Evolutionary conservation across 768 basidiomycete genomes (phyloP), one percentile per base, ranked within the genome.

Genomic region (Hericium coralloides): DNA sequence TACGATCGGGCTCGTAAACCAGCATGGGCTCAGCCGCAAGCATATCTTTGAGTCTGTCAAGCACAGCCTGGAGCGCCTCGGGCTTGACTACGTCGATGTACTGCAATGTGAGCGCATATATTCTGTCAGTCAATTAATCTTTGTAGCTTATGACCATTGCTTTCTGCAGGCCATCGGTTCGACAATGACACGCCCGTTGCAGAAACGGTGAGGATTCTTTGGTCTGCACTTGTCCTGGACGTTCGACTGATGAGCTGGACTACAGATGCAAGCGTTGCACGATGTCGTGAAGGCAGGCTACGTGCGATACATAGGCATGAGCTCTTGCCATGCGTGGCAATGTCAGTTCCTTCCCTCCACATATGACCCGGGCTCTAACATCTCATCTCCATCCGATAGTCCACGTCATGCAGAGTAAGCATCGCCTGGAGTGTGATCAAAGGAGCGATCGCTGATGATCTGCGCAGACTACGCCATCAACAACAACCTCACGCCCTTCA

Each of bases 31-130:
- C 4, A 65, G 60, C 39, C 66, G 75, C 39, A 75, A 70, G 82
- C 83, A 85, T 63, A 88, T 91, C 55, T 90, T 91, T 61, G 85
- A 54, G 18, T 39, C 53, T 14, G 53, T 54, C 7, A 72, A 76
- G 61, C 65, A 70, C 53, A 74, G 73, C 51, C 59, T 78, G 49
- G 66, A 71, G 39, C 71, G 77, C 23, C 70, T 78, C 22, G 72
- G 75, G 57, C 65, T 69, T 52, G 81, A 84, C 54, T 80, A 84
- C 57, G 74, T 85, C 55, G 84, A 85, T 62, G 61, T 85, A 2
- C 70, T 83, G 26, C 82, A 79, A 65, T 78, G 78, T 73, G 55
- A 47, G 70, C 48, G 52, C 6, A 45, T 17, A 12, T 9, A 20
- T 20, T 17, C 15, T 7, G 2, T 45, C 15, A 20, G 2, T 45